Percentiles rank a stretch among this genome's conserved stretches.
Evolutionary conservation across 208 protist genomes (phyloP).

Genomic region (Polymyxa betae): DNA sequence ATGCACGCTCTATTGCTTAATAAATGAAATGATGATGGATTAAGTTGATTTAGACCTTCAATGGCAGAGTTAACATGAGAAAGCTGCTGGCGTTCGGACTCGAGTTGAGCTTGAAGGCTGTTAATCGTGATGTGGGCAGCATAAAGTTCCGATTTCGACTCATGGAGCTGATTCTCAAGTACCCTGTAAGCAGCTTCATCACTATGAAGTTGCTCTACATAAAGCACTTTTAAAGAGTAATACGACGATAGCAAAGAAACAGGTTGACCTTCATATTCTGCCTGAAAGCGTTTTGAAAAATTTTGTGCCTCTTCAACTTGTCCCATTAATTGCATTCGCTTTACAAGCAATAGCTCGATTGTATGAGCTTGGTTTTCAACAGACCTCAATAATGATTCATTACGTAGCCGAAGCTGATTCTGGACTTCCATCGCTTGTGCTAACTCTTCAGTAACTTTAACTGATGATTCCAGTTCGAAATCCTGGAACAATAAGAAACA

Average conservation of each 20-base stretch:
- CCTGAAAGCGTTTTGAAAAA: background rate
- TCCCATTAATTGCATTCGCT: background rate
- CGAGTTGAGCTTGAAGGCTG: background rate
- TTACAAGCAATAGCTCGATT: constrained; percentile 40
- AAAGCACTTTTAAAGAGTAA: too few relatives aligned
- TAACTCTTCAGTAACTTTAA: constrained; percentile 1
- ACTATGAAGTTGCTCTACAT: too few relatives aligned
- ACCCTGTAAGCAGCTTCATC: too few relatives aligned
- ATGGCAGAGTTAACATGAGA: too few relatives aligned
- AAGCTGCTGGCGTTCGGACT: background rate
- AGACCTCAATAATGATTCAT: background rate
- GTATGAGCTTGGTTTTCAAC: constrained; percentile 36
- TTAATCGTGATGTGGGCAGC: background rate
- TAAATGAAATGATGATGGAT: too few relatives aligned
- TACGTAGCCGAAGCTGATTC: background rate
- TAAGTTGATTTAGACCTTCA: too few relatives aligned
- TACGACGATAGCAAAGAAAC: too few relatives aligned
- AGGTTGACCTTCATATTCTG: constrained; percentile 8
- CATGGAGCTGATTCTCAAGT: too few relatives aligned
- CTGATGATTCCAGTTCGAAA: constrained; percentile 31
- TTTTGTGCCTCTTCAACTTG: background rate
- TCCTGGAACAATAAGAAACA: background rate
- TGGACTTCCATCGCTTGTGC: background rate
- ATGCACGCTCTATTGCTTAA: too few relatives aligned
- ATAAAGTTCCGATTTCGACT: background rate